Base-by-base conservation (phyloP, 176 grass and related monocot genomes). In the Bromus sterilis region DNA sequence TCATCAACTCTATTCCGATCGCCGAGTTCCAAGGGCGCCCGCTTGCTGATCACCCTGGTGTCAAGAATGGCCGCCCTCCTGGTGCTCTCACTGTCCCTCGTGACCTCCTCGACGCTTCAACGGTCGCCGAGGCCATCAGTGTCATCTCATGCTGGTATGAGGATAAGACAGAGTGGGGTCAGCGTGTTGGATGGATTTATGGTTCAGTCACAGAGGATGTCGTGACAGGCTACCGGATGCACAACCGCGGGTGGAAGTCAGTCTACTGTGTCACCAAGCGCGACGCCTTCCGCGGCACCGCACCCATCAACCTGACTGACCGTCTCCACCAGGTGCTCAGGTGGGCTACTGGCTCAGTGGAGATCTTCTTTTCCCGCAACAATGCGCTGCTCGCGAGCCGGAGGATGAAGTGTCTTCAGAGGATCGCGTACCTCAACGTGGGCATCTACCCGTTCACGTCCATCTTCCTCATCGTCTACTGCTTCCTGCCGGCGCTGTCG, bases 131-230 rank as follows among this genome's bases (percentile, higher is more conserved):
- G 43, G 97, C 97, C 23, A 87, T 99, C 15, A 93, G 93, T 15
- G 93, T 93, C 56, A 99, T 99, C 65, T 99, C 97, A 23, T 99
- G 97, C 91, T 99, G 97, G 97, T 99, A 99, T 0, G 97, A 99
- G 29, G 97, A 99, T 73, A 99, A 99, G 88, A 99, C 97, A 0
- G 97, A 99, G 76, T 99, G 97, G 97, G 97, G 97, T 3, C 84
- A 80, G 33, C 93, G 97, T 69, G 97, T 99, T 21, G 97, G 97
- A 34, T 99, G 97, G 97, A 99, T 99, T 67, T 99, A 99, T 48
- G 97, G 97, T 5, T 99, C 97, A 9, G 97, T 99, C 10, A 96
- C 97, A 40, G 97, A 99, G 80, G 97, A 99, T 83, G 97, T 99
- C 32, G 91, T 99, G n/a, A 99, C 97, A 21, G 97, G 97, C n/a